phyloP scores from a whole-genome alignment of 371 early-diverging fungal species.

The Syncephalastrum racemosum region DNA sequence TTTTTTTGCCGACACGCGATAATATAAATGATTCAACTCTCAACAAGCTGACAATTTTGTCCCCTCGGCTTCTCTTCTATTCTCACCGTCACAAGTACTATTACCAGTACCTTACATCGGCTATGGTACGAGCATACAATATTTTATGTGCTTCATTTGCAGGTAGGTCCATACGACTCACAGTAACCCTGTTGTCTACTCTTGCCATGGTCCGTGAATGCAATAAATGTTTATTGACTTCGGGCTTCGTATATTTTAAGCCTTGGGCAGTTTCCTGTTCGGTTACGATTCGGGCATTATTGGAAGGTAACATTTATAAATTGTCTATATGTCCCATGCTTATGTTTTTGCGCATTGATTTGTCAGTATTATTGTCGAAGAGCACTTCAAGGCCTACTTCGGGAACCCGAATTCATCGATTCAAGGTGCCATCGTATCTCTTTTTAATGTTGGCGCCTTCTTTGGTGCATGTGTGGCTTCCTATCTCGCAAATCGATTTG shows the following conservation, averaged over 20 bases:
- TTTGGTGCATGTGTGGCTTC: slow-evolving; percentile 22
- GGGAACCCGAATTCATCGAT: slow-evolving; percentile 26
- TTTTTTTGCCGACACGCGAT: no score
- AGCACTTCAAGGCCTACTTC: slow-evolving; percentile 25
- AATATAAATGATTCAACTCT: no score
- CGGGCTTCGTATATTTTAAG: slow-evolving; percentile 16
- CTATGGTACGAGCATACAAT: slow-evolving; percentile 12
- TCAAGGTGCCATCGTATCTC: slow-evolving; percentile 25
- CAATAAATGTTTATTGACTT: not conserved
- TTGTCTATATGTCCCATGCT: not conserved
- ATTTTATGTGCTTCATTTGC: slow-evolving; percentile 17
- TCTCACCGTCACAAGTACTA: no score
- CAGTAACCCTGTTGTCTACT: not conserved
- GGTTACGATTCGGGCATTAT: slow-evolving; percentile 45
- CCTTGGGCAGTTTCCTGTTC: slow-evolving; percentile 44
- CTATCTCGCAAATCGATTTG: slow-evolving; percentile 12
- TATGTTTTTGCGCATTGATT: not conserved
- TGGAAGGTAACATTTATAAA: slow-evolving; percentile 5
- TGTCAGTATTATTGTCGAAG: slow-evolving; percentile 32
- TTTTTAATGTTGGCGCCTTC: slow-evolving; percentile 26
- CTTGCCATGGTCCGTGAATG: no score
- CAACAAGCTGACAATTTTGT: no score
- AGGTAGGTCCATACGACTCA: slow-evolving; percentile 1
- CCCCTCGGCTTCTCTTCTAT: no score
- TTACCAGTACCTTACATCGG: no score